Evolutionary conservation across 1,284 basidiomycete species (phyloP), one percentile per base, ranked within the genome.

Genomic region (Ceratobasidium theobromae): DNA sequence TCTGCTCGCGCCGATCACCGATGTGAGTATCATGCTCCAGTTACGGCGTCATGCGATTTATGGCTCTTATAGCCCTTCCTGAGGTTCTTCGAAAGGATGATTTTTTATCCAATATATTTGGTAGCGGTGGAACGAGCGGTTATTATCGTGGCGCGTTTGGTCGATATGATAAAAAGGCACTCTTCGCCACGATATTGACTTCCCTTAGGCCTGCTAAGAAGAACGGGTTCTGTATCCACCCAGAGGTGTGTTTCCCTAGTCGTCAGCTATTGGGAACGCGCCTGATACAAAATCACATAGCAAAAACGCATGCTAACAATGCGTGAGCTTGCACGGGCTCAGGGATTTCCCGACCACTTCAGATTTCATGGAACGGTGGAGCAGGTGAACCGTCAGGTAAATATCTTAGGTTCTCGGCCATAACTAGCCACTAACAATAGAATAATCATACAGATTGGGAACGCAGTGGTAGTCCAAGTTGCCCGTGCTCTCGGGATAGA

Each of bases 251-350:
- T 3, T 4, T 60, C 21, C 21, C 14, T 43, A 23, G 6, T 25
- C 14, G 27, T 33, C 33, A 14, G 28, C 18, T 8, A 49, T 28
- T 27, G 11, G 16, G 18, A 1, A 16, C n/a, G 38, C 27, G 41
- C 3, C 3, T 52, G n/a, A 48, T 18, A 38, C 18, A 23, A 43
- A 27, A 9, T 64, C n/a, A 16, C 23, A 5, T 43, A 65, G 60
- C 60, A 65, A 65, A 65, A 65, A 28, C 49, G 60, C 6, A 65
- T 65, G 60, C 46, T 65, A 5, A 53, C 60, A 3, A 65, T 65
- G 49, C 60, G 60, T 14, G 60, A 65, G 28, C 48, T 65, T 40
- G 60, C 60, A 21, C 60, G 60, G n/a, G 60, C 60, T 23, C 60
- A 65, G 33, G 60, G 60, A 18, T 65, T 65, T 30, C 60, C 60